Evolutionary conservation across 2,329 filamentous ascomycete species (phyloP), one percentile per base, ranked within the genome.

Genomic region (Microdochium paspali): DNA sequence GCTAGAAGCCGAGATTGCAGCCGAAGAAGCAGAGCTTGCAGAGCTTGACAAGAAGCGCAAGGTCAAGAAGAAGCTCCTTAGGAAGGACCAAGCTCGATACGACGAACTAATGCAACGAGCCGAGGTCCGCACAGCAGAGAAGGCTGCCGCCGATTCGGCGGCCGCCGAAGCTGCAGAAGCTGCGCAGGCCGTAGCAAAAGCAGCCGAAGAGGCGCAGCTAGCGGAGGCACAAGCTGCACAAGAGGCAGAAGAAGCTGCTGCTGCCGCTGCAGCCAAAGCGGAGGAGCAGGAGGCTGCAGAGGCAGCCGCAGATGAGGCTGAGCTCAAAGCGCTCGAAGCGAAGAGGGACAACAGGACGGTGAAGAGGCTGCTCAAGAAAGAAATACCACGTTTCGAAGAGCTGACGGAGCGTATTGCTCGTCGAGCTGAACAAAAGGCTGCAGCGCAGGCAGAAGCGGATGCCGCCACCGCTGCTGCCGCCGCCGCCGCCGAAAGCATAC

Each of bases 1-100:
- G 50, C 50, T 65, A n/a, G 62, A 57, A 56, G 64, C 72, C 56
- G 66, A 72, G 53, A 71, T 69, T 57, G 67, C 65, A 30, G 60
- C 49, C 6, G 49, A 56, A 12, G 59, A 61, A 15, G 55, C 59
- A 25, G 60, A 58, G 32, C 46, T 64, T 10, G 52, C 54, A 26
- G 51, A 55, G 15, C 46, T 66, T 1, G 51, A 58, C 15, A 59
- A 64, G 23, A 61, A 59, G 39, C 15, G 18, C 15, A 67, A 63
- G 44, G 59, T 56, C 1, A 63, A 62, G 49, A 56, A 52, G 47
- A 61, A 61, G 49, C 50, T 59, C 4, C 23, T 24, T 49, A 61
- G 44, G 23, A 44, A 44, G 42, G 42, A 44, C 9, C 23, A 25
- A 18, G n/a, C 23, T 3, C 42, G 42, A 21, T 25, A 25, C 23